Base-by-base conservation (phyloP, 2,329 filamentous ascomycete species). In the Microcyclosporella mali region DNA sequence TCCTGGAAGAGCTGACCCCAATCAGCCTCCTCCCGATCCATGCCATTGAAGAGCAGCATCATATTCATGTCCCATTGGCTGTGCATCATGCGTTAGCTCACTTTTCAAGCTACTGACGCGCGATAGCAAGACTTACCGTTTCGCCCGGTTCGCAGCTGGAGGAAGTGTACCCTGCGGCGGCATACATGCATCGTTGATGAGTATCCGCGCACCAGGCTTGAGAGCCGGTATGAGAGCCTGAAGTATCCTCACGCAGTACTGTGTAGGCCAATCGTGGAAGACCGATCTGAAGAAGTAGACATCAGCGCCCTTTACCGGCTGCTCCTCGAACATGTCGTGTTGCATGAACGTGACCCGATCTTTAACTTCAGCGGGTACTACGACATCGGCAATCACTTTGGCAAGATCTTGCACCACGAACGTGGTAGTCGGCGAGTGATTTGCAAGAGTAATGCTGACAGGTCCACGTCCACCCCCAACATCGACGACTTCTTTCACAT, bases 281-380 rank as follows among this genome's bases (percentile, higher is more conserved):
- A 56, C 49, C 33, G 36, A 33, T 11, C 53, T 40, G 29, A 58
- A 46, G 19, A 57, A 49, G 33, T 57, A 58, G 19, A 62, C 46
- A 40, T 63, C 57, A 10, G 62, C 62, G n/a, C 36, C 43, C 7
- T 37, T 45, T 21, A 59, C 48, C 2, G 57, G 54, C 36, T 63
- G 53, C 6, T 49, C 39, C 1, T 53, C 45, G 52, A 61, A 62
- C 46, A 62, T 59, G 37, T 55, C 45, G 37, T 55, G 46, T 8
- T 31, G 30, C 46, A 45, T 49, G 38, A 45, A 45, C 12, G 29
- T 21, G 36, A 49, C 28, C 10, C 46, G 38, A 19, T 25, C 19
- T 18, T 27, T 14, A 1, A 40, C 19, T 14, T 40, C 45, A 11
- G 33, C 37, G 4, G 27, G 14, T 8, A 31, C 16, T 6, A 14